Percentiles rank a stretch among this genome's conserved stretches.
These are phyloP conservation scores for Yamadazyma sp. DNA, from an alignment of 805 yeast species.

Conservation along the genomic window DNA sequence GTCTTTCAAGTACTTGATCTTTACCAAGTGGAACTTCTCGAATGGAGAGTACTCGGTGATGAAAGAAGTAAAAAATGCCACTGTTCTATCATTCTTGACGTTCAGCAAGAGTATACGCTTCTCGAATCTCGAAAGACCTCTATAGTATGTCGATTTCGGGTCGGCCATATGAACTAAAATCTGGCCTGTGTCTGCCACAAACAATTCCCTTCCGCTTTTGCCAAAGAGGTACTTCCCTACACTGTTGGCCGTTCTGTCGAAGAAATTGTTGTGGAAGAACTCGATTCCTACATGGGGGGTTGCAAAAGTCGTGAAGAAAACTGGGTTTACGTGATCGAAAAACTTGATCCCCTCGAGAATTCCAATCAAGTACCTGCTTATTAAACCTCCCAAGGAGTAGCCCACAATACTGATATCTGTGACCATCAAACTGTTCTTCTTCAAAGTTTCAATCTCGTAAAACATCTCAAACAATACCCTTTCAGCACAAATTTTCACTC, in stretches of 20 bases:
- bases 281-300: conserved; percentile 46
- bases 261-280: conserved; percentile 32
- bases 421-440: conserved; percentile 38
- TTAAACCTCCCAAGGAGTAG: conserved; percentile 86
- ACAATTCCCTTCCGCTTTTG: conserved; percentile 35
- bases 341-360: conserved; percentile 32
- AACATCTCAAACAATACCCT: conserved; percentile 37
- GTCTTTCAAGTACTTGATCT: conserved; percentile 48
- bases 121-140: conserved; percentile 59
- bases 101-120: conserved; percentile 67
- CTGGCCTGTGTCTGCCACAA: conserved; percentile 38
- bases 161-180: conserved; percentile 54
- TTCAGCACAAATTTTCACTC: conserved; percentile 35
- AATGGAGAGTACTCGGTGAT: conserved; percentile 77
- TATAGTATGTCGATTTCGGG: conserved; percentile 47
- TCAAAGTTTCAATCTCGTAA: conserved; percentile 40
- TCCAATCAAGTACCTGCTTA: conserved; percentile 81
- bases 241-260: conserved; percentile 32
- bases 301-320: conserved; percentile 42
- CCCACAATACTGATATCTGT: conserved; percentile 78
- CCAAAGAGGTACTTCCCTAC: conserved; percentile 39
- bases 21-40: conserved; percentile 44
- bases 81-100: conserved; percentile 79
- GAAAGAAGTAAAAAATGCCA: conserved; percentile 81
- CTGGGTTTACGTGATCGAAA: conserved; percentile 36